These are phyloP conservation scores for Stachybotrys chlorohalonatus DNA, from an alignment of 2,329 filamentous ascomycete genomes.

Conservation along the genomic window DNA sequence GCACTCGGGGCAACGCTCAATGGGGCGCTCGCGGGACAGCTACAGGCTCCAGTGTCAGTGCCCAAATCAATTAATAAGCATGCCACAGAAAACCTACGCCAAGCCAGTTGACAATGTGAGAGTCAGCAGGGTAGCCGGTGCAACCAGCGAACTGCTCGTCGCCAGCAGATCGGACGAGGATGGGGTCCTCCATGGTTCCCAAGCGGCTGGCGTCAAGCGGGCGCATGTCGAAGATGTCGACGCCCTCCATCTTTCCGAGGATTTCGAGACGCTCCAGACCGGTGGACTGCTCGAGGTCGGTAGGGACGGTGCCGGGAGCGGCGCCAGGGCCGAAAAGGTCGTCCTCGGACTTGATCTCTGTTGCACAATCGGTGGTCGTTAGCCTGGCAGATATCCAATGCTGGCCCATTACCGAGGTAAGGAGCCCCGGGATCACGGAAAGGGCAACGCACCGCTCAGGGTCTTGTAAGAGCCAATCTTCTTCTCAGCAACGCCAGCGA, in stretches of 20 bases:
- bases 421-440: slow-evolving; percentile 4
- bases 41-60: slow-evolving; percentile 20
- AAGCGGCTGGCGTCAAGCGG: slow-evolving; percentile 84
- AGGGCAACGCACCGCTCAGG: slow-evolving; percentile 34
- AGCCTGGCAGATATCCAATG: slow-evolving; percentile 9
- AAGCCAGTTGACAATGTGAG: slow-evolving; percentile 84
- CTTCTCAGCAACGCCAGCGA: slow-evolving; percentile 30
- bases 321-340: slow-evolving; percentile 84
- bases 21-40: slow-evolving; percentile 80
- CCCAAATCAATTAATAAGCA: background rate
- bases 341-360: slow-evolving; percentile 75
- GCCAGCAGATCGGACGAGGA: slow-evolving; percentile 81
- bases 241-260: slow-evolving; percentile 97
- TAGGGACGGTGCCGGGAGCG: slow-evolving; percentile 72
- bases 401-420: slow-evolving; percentile 12
- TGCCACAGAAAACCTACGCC: slow-evolving; percentile 51
- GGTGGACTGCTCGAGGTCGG: slow-evolving; percentile 90
- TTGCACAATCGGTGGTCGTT: slow-evolving; percentile 8
- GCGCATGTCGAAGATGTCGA: slow-evolving; percentile 97
- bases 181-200: slow-evolving; percentile 88
- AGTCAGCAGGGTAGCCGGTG: slow-evolving; percentile 89
- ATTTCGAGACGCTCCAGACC: slow-evolving; percentile 98
- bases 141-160: slow-evolving; percentile 96
- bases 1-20: slow-evolving; percentile 95
- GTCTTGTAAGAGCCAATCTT: slow-evolving; percentile 36